Conservation (phyloP, 805 yeast species). For the Jamesozyma spencerorum region DNA sequence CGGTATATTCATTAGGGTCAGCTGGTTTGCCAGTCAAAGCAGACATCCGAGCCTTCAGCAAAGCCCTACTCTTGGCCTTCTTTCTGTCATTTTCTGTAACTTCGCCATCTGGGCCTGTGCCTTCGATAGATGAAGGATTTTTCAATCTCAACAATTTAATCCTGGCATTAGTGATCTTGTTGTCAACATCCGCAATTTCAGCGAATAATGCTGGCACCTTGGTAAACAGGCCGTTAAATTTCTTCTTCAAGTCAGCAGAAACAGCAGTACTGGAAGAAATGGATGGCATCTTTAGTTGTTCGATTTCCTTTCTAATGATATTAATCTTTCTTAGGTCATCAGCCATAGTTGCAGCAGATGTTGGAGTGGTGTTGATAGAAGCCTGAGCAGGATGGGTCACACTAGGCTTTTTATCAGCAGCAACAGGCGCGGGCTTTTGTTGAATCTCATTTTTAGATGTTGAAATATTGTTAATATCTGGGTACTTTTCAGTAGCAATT, state of each 20-base stretch:
- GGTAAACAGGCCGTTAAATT: conserved; percentile 56
- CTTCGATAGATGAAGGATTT: conserved; percentile 64
- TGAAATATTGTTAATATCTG: conserved; percentile 1
- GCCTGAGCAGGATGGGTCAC: too few relatives aligned
- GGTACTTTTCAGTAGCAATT: conserved; percentile 3
- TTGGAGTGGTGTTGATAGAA: neutral
- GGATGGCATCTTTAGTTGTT: conserved; percentile 34
- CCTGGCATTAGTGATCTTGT: conserved; percentile 56
- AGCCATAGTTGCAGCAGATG: conserved; percentile 7
- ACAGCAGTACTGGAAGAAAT: conserved; percentile 16
- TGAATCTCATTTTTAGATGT: neutral
- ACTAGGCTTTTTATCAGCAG: neutral
- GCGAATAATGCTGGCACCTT: conserved; percentile 63
- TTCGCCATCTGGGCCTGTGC: conserved; percentile 81
- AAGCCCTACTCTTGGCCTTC: conserved; percentile 70
- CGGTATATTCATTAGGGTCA: conserved; percentile 1
- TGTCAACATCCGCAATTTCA: conserved; percentile 54
- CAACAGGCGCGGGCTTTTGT: neutral
- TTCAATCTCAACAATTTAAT: conserved; percentile 54
- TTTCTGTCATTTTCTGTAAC: conserved; percentile 76
- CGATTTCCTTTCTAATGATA: conserved; percentile 51
- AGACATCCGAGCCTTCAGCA: conserved; percentile 81
- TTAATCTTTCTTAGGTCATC: conserved; percentile 51
- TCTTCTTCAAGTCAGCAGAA: conserved; percentile 40
- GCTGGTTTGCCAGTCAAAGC: conserved; percentile 48